Base-by-base conservation (phyloP, 73 alveolate genomes). In the Blepharisma japonicum region DNA sequence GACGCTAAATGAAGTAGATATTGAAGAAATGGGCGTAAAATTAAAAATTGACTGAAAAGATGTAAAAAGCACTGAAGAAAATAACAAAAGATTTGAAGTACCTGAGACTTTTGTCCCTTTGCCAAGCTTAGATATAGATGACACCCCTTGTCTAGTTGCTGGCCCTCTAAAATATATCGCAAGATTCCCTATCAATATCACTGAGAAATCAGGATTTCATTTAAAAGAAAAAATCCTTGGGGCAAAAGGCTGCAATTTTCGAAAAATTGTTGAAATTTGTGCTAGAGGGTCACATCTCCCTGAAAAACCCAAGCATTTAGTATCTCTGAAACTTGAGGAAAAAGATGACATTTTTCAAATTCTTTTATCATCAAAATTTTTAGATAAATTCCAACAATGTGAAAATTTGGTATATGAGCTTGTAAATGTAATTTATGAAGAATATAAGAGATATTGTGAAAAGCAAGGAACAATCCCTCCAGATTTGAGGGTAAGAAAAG, bases 181-280 rank as follows among this genome's bases (percentile, higher is more conserved):
- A 9, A 20, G 48, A 39, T 61, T 61, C 5, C 74, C 74, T 14
- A 61, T 61, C 0, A 20, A n/a, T 2, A 14, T 61, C 18, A 11
- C 2, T 14, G 74, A 61, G 14, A 2, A 11, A 14, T n/a, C 14
- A 14, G 23, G 23, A 2, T 61, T 61, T 61, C 74, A 61, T 61
- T 25, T 61, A 25, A 61, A 61, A 61, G 74, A 61, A 61, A 61
- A 61, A 25, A n/a, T 61, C 47, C 23, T 61, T 2, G 74, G 74
- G 4, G 74, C 74, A 14, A 61, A 61, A 61, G 74, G 74, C 11
- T 61, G 74, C 48, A 61, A 61, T 61, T 61, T 61, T 61, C 14
- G 46, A 25, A 61, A 61, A 61, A 61, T 61, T 5, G 74, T 61
- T 4, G 74, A 61, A 61, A 61, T 61, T 25, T 61, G 74, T 5